Conservation (phyloP, 768 basidiomycete genomes). For the Auricularia cornea region DNA sequence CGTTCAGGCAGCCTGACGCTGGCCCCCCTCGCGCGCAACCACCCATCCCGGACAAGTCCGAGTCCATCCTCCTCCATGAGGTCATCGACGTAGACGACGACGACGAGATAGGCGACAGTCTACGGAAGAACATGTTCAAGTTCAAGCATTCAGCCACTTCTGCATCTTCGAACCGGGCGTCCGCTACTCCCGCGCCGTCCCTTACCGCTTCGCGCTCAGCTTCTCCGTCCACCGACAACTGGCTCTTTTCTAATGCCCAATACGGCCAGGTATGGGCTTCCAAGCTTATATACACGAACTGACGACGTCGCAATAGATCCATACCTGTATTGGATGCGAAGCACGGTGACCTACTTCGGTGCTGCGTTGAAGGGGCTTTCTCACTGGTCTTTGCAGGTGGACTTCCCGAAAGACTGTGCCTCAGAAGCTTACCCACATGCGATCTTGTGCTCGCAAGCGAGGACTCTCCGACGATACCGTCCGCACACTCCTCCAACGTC, state of each 20-base stretch:
- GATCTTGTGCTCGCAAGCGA: constrained; percentile 57
- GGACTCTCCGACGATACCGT: constrained; percentile 48
- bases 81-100: not conserved
- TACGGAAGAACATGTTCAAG: not conserved
- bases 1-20: not conserved
- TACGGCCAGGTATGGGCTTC: not conserved
- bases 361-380: too few species aligned
- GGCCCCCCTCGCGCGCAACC: not conserved
- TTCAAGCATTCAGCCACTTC: not conserved
- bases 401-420: constrained; percentile 54
- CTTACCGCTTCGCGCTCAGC: not conserved
- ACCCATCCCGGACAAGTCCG: not conserved
- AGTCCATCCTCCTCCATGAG: not conserved
- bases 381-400: constrained; percentile 35
- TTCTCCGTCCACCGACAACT: not conserved
- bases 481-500: constrained; percentile 40
- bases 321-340: constrained; percentile 58
- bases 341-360: not conserved
- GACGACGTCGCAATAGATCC: constrained; percentile 17
- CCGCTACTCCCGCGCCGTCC: not conserved
- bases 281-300: not conserved
- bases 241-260: not conserved
- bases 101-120: not conserved
- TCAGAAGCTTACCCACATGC: constrained; percentile 62
- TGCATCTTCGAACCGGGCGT: not conserved